A percentile compares a stretch with the other conserved stretches of the same genome.
Conservation (phyloP, 352 stramenopile species). For the Globisporangium lucens region DNA sequence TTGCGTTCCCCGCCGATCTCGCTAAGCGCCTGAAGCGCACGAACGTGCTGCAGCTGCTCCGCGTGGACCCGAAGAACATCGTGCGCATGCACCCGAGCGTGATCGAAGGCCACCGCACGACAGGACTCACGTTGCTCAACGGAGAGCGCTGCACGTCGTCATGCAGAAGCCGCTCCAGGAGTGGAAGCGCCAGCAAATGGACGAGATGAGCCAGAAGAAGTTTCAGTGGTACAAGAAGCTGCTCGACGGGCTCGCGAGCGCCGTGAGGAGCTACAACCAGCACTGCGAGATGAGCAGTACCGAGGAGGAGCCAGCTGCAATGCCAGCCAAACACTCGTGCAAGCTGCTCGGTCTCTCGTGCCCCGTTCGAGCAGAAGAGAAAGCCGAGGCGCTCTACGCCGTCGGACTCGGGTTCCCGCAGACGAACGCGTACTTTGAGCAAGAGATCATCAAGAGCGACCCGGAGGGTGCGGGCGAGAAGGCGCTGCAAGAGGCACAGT, state of each 20-base stretch:
- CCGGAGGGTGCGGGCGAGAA: slow-evolving; percentile 61
- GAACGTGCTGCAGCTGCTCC: slow-evolving; percentile 83
- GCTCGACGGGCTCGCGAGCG: slow-evolving; percentile 49
- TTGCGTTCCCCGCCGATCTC: slow-evolving; percentile 57
- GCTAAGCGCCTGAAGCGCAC: slow-evolving; percentile 87
- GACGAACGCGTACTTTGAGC: slow-evolving; percentile 35
- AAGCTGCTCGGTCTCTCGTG: slow-evolving; percentile 44
- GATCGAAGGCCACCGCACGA: slow-evolving; percentile 58
- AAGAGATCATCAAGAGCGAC: slow-evolving; percentile 73
- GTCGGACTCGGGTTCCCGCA: slow-evolving; percentile 46
- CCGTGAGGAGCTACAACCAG: slow-evolving; percentile 27
- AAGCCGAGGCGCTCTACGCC: slow-evolving; percentile 42
- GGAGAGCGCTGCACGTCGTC: slow-evolving; percentile 81
- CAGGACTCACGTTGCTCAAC: slow-evolving; percentile 74
- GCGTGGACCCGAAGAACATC: slow-evolving; percentile 69
- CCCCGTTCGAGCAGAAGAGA: slow-evolving; percentile 43
- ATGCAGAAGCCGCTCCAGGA: slow-evolving; percentile 45
- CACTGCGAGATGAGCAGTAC: slow-evolving; percentile 19
- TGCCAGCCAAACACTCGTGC: slow-evolving; percentile 26
- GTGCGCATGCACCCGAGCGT: slow-evolving; percentile 81
- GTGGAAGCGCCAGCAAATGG: slow-evolving; percentile 79
- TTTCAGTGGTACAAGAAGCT: slow-evolving; percentile 81
- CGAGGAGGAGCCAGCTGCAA: neutral
- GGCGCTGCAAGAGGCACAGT: slow-evolving; percentile 48
- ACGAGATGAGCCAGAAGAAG: slow-evolving; percentile 83